Evolutionary conservation across 2,329 filamentous ascomycete species (phyloP), one percentile per base, ranked within the genome.

Genomic region (Penicillium sp.): DNA sequence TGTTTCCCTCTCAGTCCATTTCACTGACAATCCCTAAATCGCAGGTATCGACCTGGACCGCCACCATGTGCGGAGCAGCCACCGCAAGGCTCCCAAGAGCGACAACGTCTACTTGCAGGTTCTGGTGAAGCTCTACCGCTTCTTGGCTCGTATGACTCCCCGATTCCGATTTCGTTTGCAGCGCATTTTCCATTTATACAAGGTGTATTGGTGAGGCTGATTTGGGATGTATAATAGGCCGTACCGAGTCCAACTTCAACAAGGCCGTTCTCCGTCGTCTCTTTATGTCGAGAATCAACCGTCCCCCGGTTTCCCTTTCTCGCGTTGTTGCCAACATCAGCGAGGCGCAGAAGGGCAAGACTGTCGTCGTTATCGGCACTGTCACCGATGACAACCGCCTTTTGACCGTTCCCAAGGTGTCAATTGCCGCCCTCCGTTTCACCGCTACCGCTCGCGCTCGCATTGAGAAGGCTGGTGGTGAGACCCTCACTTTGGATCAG

Each of bases 271-370:
- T 99, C 73, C 91, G 93, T 78, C 90, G 94, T 74, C 89, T 99
- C 61, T 96, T 96, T 77, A 96, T 94, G 90, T 96, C 91, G 78
- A 91, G 92, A 81, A 96, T 95, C 82, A 97, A 97, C 89, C 89
- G 92, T 70, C 90, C 91, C 60, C 91, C 94, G 64, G 87, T 99
- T 73, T 97, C 92, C 59, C 84, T 99, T 73, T 97, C 92, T 67
- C 90, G 93, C 78, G 91, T 97, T 74, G 87, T 82, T 64, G 78
- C 81, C 75, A 89, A 77, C 55, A 78, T 84, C 71, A 79, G 78
- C 74, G 84, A 87, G 71, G 81, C 74, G 8, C 74, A 78, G 63
- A 74, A 76, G 62, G 76, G 73, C 65, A 90, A 96, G 85, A 97
- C 90, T 70, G 83, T 97, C 67, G 94, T 97, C 67, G 81, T 97